These are phyloP conservation scores for Ananas comosus DNA, from an alignment of 176 grass and related monocot species.

Conservation along the genomic window DNA sequence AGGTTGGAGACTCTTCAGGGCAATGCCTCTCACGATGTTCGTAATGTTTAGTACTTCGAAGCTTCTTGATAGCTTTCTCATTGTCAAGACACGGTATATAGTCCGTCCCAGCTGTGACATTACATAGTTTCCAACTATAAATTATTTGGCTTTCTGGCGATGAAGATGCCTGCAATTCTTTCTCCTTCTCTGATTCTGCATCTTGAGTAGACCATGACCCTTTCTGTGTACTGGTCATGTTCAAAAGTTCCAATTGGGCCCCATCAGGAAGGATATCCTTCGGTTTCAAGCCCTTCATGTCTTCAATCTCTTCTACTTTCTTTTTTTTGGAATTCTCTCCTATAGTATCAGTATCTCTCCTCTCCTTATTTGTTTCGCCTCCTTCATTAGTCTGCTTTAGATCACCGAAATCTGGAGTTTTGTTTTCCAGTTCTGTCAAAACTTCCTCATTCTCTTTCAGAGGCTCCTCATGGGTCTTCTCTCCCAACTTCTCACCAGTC, in stretches of 20 bases:
- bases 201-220: constrained; percentile 46
- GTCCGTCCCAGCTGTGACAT: constrained; percentile 40
- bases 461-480: constrained; percentile 7
- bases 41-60: constrained; percentile 70
- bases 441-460: constrained; percentile 5
- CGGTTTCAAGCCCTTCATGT: constrained; percentile 6
- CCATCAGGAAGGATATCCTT: constrained; percentile 37
- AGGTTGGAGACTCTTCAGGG: constrained; percentile 37
- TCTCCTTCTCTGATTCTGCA: constrained; percentile 42
- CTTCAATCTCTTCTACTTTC: constrained; percentile 1
- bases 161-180: constrained; percentile 20
- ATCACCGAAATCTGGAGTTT: constrained; percentile 16
- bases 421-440: background rate
- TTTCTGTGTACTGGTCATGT: constrained; percentile 29
- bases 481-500: background rate
- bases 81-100: constrained; percentile 93
- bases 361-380: constrained; percentile 9
- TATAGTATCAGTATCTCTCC: background rate
- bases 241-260: constrained; percentile 42
- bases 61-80: constrained; percentile 49
- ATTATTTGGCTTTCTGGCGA: background rate
- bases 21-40: constrained; percentile 83
- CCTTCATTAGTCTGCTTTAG: constrained; percentile 14
- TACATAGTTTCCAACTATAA: constrained; percentile 58
- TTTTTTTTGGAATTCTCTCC: constrained; percentile 16